Base-by-base conservation (phyloP, 352 stramenopile genomes). In the Pythium scleroteichum region DNA sequence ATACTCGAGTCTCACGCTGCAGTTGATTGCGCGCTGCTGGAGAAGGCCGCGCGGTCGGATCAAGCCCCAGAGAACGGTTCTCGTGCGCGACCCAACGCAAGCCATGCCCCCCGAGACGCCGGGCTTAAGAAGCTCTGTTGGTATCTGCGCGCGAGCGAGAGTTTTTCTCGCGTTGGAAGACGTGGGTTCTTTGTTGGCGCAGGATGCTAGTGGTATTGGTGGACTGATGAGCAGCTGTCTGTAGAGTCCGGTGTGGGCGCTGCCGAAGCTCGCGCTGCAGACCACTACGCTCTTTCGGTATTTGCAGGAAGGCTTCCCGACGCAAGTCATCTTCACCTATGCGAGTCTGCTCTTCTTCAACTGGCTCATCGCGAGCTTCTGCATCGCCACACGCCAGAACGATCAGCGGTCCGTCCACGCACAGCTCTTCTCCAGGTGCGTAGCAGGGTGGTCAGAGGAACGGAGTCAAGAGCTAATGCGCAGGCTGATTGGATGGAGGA, bases 211-310 rank as follows among this genome's bases (percentile, higher is more conserved):
- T n/a, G n/a, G n/a, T n/a, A n/a, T n/a, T n/a, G n/a, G n/a, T n/a
- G n/a, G n/a, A n/a, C n/a, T n/a, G n/a, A n/a, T n/a, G n/a, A n/a
- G n/a, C n/a, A n/a, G n/a, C n/a, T n/a, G n/a, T n/a, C n/a, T n/a
- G n/a, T n/a, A 61, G 54, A 62, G 51, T 35, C 27, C 54, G 16
- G 7, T 47, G 10, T 27, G 41, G 19, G 54, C 38, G 8, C 20
- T 62, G 5, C 54, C 54, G 17, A 62, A 54, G 27, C 35, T 62
- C 5, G 9, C 46, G 7, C 53, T 62, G 19, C 54, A 62, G 33
- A 62, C 54, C 7, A 35, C 23, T 1, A 47, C 53, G 26, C 26
- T 62, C 8, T 12, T 50, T 35, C 39, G 24, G 3, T 62, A 62
- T 35, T 42, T 62, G 4, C 20, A 33, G 4, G 54, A 62, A 16